A percentile compares a stretch with the other conserved stretches of the same genome.
Conservation (phyloP, 2,329 filamentous ascomycete genomes). For the Diaporthe capsici region DNA sequence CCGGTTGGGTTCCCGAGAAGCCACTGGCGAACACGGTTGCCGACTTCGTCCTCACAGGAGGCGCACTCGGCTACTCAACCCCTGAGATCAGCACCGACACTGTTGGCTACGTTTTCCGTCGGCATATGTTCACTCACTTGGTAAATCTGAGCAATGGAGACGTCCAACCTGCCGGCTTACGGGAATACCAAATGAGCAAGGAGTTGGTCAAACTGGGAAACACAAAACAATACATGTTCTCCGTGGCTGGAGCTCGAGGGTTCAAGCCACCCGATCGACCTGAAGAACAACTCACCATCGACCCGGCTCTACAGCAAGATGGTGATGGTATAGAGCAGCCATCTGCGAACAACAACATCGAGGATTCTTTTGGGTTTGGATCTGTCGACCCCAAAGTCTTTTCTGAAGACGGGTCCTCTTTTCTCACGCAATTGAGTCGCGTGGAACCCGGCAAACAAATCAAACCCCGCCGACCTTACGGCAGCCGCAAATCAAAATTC, state of each 20-base stretch:
- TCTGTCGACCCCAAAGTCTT: conserved; percentile 31
- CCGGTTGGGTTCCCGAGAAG: conserved; percentile 52
- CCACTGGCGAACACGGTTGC: conserved; percentile 53
- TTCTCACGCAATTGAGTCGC: conserved; percentile 30
- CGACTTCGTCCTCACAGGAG: conserved; percentile 52
- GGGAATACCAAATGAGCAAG: conserved; percentile 56
- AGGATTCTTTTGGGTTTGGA: conserved; percentile 26
- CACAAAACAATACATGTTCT: conserved; percentile 59
- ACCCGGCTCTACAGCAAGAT: conserved; percentile 32
- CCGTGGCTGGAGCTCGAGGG: conserved; percentile 41
- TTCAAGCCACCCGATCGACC: background rate
- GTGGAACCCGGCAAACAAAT: conserved; percentile 4
- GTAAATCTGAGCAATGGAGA: conserved; percentile 50
- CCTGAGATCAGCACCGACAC: conserved; percentile 54
- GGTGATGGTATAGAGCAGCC: background rate
- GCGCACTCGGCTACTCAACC: conserved; percentile 52
- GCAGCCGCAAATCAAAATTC: conserved; percentile 1
- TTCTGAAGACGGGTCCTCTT: conserved; percentile 1
- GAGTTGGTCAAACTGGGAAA: conserved; percentile 56
- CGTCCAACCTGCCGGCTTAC: conserved; percentile 57
- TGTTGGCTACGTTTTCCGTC: conserved; percentile 53
- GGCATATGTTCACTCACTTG: conserved; percentile 53
- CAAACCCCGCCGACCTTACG: conserved; percentile 13
- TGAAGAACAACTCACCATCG: conserved; percentile 27
- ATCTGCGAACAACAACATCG: background rate